Evolutionary conservation across 352 stramenopile genomes (phyloP), one percentile per base, ranked within the genome.

Genomic region (Phytophthora meadii): DNA sequence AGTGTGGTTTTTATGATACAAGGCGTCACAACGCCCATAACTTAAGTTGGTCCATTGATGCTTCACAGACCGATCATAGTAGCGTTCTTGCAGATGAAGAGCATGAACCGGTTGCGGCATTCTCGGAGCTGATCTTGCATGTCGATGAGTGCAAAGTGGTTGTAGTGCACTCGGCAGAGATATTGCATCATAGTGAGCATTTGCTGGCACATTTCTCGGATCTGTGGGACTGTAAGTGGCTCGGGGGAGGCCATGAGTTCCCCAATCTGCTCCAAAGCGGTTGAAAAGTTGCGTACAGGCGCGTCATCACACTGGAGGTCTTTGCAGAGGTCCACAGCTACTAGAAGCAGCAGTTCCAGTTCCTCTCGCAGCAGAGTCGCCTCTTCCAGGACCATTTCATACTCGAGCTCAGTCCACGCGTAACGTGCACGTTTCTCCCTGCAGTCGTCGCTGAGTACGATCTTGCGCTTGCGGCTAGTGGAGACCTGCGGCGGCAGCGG

Each of bases 151-250:
- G 78, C 72, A 54, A 90, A 92, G 70, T 90, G 78, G 32, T 77
- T 65, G 72, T 85, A 87, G 66, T 92, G 84, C 45, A 68, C 62
- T 25, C 72, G 71, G 56, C 82, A 92, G 17, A 92, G 63, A 54
- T 87, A 85, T 72, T 92, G 81, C 76, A 88, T 90, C 80, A 90
- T 90, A 10, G 55, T 37, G 37, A 87, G 66, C 84, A 92, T 90
- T 59, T 85, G 76, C 63, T 85, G 78, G 52, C 79, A 87, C 68
- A 89, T 87, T 25, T 76, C 76, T 36, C 81, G 80, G 34, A 92
- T 79, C 62, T 89, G 76, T 3, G 54, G 68, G 36, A 82, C 74
- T 8, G 81, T 89, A 37, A 90, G 68, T 42, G 82, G 59, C 51
- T 87, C 58, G 10, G 76, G 70, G 5, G 76, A 81, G 4, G 74